phyloP scores from a whole-genome alignment of 129 eudicot genomes.

The Pulicaria dysenterica region DNA sequence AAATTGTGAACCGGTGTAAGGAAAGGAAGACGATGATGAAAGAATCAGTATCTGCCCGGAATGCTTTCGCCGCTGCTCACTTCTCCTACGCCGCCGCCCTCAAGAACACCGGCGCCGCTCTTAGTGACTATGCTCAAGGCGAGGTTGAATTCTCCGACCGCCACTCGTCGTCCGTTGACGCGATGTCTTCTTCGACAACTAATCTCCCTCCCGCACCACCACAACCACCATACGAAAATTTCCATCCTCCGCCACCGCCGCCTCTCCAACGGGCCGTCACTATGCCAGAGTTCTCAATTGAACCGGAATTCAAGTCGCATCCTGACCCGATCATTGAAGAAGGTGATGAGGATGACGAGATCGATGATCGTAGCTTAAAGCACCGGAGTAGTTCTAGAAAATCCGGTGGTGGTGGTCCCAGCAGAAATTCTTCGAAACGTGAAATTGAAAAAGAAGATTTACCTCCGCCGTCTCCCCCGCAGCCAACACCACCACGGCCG shows the following conservation, averaged over 20 bases:
- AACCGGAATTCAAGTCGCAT: conserved; percentile 39
- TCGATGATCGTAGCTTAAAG: conserved; percentile 55
- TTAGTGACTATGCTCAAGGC: conserved; percentile 87
- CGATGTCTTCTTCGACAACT: conserved; percentile 9
- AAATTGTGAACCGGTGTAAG: conserved; percentile 76
- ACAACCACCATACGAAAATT: conserved; percentile 32
- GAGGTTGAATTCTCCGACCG: conserved; percentile 49
- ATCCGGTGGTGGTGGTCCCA: conserved; percentile 30
- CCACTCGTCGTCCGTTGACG: conserved; percentile 27
- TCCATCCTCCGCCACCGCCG: conserved; percentile 54
- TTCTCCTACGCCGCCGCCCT: conserved; percentile 72
- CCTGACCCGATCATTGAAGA: conserved; percentile 72
- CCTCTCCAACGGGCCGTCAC: conserved; percentile 74
- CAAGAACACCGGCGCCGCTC: conserved; percentile 97
- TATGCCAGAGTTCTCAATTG: conserved; percentile 61
- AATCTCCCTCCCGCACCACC: conserved; percentile 37
- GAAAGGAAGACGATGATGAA: conserved; percentile 77
- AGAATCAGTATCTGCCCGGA: conserved; percentile 72
- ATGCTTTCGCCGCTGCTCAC: conserved; percentile 96
- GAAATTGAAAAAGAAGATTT: conserved; percentile 44
- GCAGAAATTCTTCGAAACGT: conserved; percentile 33
- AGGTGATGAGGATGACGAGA: conserved; percentile 53
- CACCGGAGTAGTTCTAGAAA: conserved; percentile 46
- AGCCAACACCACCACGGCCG: conserved; percentile 27
- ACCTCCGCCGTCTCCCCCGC: conserved; percentile 56